phyloP scores from a whole-genome alignment of 306 rosid species.

The Echinosophora koreensis region DNA sequence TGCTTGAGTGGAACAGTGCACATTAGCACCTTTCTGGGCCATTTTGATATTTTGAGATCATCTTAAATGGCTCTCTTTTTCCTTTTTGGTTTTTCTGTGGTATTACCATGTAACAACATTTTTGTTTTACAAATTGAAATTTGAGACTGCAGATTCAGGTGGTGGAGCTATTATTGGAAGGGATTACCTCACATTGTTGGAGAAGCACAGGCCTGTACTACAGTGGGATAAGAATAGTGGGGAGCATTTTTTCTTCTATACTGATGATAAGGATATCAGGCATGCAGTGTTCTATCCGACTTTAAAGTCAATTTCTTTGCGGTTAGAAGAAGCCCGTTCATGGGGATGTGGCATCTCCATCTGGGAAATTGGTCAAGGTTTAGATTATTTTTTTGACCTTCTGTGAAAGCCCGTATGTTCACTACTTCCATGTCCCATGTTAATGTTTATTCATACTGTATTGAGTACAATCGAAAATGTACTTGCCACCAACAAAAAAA shows the following conservation, averaged over 20 bases:
- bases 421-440: not conserved
- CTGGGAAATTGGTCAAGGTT: conserved; percentile 99
- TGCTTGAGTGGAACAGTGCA: conserved; percentile 14
- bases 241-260: conserved; percentile 80
- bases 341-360: conserved; percentile 94
- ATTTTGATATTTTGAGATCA: conserved; percentile 5
- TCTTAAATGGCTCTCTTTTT: not conserved
- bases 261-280: conserved; percentile 57
- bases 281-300: conserved; percentile 94
- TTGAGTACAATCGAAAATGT: not conserved
- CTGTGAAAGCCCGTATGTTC: conserved; percentile 45
- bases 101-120: conserved; percentile 1
- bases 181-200: conserved; percentile 80
- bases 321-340: conserved; percentile 84
- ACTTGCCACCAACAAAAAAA: not conserved
- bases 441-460: not conserved
- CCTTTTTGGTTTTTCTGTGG: not conserved
- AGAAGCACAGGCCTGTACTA: conserved; percentile 74
- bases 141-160: conserved; percentile 57
- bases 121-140: conserved; percentile 33
- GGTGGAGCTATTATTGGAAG: conserved; percentile 85
- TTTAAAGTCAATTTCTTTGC: conserved; percentile 73
- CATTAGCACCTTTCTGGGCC: conserved; percentile 5
- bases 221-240: conserved; percentile 89
- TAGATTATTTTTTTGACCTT: conserved; percentile 89